Conservation (phyloP, 495 filamentous ascomycete genomes). For the Xylaria acuta region DNA sequence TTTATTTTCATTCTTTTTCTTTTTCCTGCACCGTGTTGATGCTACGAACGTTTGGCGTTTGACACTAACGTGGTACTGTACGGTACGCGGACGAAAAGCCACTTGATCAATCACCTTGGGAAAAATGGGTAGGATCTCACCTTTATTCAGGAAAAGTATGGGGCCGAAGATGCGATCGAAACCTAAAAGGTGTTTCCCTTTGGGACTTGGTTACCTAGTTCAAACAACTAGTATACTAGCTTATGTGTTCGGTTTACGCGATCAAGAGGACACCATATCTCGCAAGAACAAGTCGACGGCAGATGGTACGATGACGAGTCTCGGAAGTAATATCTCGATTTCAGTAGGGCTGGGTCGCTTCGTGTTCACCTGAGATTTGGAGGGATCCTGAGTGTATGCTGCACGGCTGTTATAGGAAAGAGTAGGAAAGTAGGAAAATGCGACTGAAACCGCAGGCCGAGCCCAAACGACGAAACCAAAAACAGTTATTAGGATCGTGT, state of each 20-base stretch:
- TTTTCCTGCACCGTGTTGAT: constrained; percentile 27
- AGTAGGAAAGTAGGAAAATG: not conserved
- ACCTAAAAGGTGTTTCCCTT: constrained; percentile 1
- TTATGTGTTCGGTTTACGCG: constrained; percentile 10
- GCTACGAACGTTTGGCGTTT: constrained; percentile 18
- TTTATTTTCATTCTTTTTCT: constrained; percentile 19
- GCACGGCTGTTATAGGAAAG: not conserved
- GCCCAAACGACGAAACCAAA: constrained; percentile 13
- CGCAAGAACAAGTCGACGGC: constrained; percentile 20
- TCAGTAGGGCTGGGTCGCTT: constrained; percentile 28
- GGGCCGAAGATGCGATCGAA: constrained; percentile 19
- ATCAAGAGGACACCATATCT: constrained; percentile 23
- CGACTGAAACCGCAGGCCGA: constrained; percentile 5
- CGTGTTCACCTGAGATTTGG: constrained; percentile 15
- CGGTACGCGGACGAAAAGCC: constrained; percentile 21
- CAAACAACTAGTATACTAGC: constrained; percentile 15
- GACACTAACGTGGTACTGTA: constrained; percentile 18
- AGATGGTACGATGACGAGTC: constrained; percentile 26
- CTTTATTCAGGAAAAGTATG: constrained; percentile 1
- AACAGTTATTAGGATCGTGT: constrained; percentile 4
- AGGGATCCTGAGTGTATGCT: not conserved
- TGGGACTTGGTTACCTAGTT: constrained; percentile 3
- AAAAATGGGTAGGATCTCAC: constrained; percentile 22
- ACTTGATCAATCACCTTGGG: constrained; percentile 23
- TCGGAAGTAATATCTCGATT: constrained; percentile 27